Evolutionary conservation across 78 protist species (phyloP).

Genomic region (Chrysochromulina tobinii): DNA sequence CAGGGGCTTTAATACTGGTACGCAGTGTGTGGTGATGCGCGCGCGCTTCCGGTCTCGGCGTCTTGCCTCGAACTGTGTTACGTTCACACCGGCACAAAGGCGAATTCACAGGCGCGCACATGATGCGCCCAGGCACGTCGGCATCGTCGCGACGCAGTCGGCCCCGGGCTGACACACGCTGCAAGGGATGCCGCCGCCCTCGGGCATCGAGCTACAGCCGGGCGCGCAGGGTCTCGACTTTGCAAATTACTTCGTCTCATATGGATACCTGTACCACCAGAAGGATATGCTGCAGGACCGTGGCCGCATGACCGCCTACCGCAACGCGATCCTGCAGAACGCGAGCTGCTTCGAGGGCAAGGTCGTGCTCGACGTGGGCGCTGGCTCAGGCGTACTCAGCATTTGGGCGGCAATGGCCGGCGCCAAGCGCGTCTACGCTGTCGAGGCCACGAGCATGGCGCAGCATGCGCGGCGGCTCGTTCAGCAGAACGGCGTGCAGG

Average conservation of each 20-base stretch:
- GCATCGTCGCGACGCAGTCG: no score
- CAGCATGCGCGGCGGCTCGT: background rate
- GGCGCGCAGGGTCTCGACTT: background rate
- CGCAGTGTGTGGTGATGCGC: no score
- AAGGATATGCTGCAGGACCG: conserved; percentile 16
- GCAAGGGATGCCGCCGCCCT: no score
- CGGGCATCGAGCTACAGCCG: no score
- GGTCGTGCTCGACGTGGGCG: conserved; percentile 22
- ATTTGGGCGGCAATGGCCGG: conserved; percentile 13
- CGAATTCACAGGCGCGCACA: no score
- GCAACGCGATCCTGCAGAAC: conserved; percentile 10
- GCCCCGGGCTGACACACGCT: no score
- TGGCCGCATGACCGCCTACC: background rate
- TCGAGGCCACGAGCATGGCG: background rate
- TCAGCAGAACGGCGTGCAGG: background rate
- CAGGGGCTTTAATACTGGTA: no score
- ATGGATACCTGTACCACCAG: conserved; percentile 23
- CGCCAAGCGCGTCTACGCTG: background rate
- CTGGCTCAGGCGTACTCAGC: conserved; percentile 23
- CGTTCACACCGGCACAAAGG: no score
- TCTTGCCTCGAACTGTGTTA: no score
- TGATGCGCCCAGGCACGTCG: no score
- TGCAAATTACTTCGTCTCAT: conserved; percentile 26
- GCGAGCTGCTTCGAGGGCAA: background rate
- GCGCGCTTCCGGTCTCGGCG: no score